phyloP scores from a whole-genome alignment of 2,329 filamentous ascomycete species.

The Fusarium sp. region DNA sequence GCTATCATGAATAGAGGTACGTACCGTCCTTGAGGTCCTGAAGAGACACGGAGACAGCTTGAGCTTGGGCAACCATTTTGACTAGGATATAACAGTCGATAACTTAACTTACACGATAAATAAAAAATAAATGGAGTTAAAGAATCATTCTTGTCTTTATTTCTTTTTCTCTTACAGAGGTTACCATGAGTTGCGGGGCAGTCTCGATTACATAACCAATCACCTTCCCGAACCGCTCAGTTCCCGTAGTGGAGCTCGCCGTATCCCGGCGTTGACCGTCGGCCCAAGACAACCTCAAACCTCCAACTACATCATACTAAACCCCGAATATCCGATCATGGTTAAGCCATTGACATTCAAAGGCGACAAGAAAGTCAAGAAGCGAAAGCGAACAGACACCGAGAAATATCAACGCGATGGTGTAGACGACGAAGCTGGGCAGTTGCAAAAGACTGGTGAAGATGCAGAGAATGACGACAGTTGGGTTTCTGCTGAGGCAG shows the following conservation, averaged over 20 bases:
- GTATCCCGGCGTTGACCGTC: constrained; percentile 43
- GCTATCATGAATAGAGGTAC: constrained; percentile 38
- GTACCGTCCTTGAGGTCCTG: constrained; percentile 69
- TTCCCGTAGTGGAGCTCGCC: constrained; percentile 49
- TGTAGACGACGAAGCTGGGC: constrained; percentile 24
- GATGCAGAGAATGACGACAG: constrained; percentile 76
- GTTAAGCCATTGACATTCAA: constrained; percentile 95
- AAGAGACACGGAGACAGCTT: constrained; percentile 72
- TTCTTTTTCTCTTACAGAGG: constrained; percentile 10
- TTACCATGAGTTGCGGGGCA: constrained; percentile 33
- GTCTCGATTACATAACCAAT: constrained; percentile 43
- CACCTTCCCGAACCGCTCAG: constrained; percentile 26
- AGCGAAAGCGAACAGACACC: constrained; percentile 79
- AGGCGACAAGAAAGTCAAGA: constrained; percentile 95
- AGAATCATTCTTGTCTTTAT: constrained; percentile 1
- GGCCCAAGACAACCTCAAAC: constrained; percentile 6
- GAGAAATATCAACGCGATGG: constrained; percentile 55
- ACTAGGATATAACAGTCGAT: too few relatives aligned
- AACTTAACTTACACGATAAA: not conserved
- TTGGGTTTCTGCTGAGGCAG: constrained; percentile 87
- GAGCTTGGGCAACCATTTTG: constrained; percentile 61
- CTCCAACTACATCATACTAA: constrained; percentile 8
- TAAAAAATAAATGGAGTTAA: not conserved
- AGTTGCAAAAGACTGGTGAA: constrained; percentile 42
- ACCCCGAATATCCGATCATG: constrained; percentile 60